Evolutionary conservation across 2,329 filamentous ascomycete genomes (phyloP), one percentile per base, ranked within the genome.

Genomic region (Trichoderma gracile): DNA sequence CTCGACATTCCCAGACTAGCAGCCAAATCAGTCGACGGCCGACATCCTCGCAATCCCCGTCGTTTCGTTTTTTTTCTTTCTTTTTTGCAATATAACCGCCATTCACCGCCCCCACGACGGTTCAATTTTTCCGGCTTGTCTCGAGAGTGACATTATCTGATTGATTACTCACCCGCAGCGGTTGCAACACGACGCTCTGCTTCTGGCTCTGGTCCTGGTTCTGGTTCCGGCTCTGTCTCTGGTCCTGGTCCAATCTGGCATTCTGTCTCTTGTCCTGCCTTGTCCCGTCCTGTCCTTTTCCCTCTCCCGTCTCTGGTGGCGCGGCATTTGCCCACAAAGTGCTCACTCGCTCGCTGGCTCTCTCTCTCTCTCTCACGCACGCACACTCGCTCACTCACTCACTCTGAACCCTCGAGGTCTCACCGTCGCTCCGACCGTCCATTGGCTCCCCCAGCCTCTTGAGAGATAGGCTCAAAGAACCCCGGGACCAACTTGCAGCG

Each of bases 41-140:
- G 60, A 63, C 52, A 64, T 59, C 62, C 55, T 58, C 54, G 52
- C 54, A 64, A 64, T 57, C 54, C 54, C 60, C 50, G 60, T 61
- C 60, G 46, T 49, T 56, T 54, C 23, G 33, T 42, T 49, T n/a
- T n/a, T n/a, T n/a, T n/a, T n/a, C n/a, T n/a, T n/a, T n/a, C n/a
- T n/a, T n/a, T n/a, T n/a, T n/a, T 49, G 43, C 42, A 56, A 63
- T 56, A 63, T 63, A 63, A 63, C 50, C 50, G 50, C 52, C 60
- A 55, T 63, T 55, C 60, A 63, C 60, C 49, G 52, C 60, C 60
- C 60, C 50, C 60, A 55, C 60, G 60, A 56, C 50, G 58, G 58
- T 54, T 33, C 49, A 46, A 53, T 61, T 61, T 61, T 61, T 61
- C 58, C 58, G 58, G 58, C 58, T 45, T 23, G 30, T 46, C 27